These are phyloP conservation scores for Penicillium corylophilum DNA, from an alignment of 2,329 filamentous ascomycete genomes.

Conservation along the genomic window DNA sequence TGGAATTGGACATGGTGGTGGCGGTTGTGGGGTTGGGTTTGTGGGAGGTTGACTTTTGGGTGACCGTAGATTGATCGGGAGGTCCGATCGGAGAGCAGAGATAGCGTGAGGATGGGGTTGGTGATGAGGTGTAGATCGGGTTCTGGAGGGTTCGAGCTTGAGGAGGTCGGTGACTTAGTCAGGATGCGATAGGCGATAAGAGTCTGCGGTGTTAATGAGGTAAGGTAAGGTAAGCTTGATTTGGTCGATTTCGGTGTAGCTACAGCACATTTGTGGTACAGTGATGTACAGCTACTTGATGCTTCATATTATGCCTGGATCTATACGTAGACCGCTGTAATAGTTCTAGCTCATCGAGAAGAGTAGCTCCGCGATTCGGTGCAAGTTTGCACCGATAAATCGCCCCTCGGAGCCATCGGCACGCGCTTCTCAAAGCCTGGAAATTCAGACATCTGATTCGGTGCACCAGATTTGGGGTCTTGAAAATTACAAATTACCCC, in stretches of 20 bases:
- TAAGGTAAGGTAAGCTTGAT: no score
- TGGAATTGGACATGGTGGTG: constrained; percentile 48
- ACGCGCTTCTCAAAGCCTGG: constrained; percentile 8
- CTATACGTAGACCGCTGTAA: not conserved
- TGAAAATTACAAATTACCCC: not conserved
- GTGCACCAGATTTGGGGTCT: not conserved
- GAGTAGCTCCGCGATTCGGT: not conserved
- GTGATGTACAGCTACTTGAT: not conserved
- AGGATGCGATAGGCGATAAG: constrained; percentile 5
- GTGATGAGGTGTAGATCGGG: constrained; percentile 6
- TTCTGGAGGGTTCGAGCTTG: constrained; percentile 2
- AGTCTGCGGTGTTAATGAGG: not conserved
- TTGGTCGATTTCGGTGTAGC: no score
- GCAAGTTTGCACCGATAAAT: not conserved
- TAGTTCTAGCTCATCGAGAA: not conserved
- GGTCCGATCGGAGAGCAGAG: not conserved
- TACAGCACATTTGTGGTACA: not conserved
- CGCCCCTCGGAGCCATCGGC: constrained; percentile 14
- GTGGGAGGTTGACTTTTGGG: constrained; percentile 2
- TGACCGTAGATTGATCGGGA: not conserved
- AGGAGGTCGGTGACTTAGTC: constrained; percentile 16
- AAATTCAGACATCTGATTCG: not conserved
- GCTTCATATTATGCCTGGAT: not conserved
- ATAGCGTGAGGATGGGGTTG: constrained; percentile 1
- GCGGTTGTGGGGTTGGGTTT: constrained; percentile 4